phyloP scores from a whole-genome alignment of 2,329 filamentous ascomycete species.

The Aspergillus fructus region DNA sequence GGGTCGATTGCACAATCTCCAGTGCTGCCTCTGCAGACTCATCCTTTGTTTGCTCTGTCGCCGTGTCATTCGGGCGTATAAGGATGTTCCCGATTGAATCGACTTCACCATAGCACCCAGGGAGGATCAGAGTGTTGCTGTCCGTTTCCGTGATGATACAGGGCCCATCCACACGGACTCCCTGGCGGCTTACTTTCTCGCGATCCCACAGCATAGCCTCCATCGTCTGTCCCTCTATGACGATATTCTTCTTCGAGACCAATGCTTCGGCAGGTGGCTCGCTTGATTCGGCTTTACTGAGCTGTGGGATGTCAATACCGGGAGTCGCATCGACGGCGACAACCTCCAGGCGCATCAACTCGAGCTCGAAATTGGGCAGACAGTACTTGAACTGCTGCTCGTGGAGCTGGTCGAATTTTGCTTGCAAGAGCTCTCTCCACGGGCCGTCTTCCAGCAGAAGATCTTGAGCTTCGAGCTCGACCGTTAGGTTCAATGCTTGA shows the following conservation, averaged over 20 bases:
- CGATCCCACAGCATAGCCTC: slow-evolving; percentile 49
- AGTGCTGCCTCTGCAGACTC: slow-evolving; percentile 40
- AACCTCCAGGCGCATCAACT: slow-evolving; percentile 49
- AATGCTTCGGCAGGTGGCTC: slow-evolving; percentile 38
- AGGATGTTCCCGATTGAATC: slow-evolving; percentile 52
- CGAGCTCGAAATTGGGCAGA: slow-evolving; percentile 45
- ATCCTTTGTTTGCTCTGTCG: slow-evolving; percentile 14
- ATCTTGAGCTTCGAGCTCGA: slow-evolving; percentile 37
- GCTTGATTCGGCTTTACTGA: slow-evolving; percentile 27
- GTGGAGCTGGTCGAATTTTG: slow-evolving; percentile 44
- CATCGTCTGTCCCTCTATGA: slow-evolving; percentile 41
- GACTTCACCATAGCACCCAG: slow-evolving; percentile 48
- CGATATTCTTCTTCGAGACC: slow-evolving; percentile 40
- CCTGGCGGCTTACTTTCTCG: slow-evolving; percentile 38
- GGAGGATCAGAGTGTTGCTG: slow-evolving; percentile 52
- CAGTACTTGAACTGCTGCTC: slow-evolving; percentile 49
- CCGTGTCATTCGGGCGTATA: slow-evolving; percentile 40
- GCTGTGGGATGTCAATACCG: slow-evolving; percentile 38
- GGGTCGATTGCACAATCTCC: slow-evolving; percentile 36
- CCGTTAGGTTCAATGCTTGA: slow-evolving; percentile 42
- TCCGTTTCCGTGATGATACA: slow-evolving; percentile 54
- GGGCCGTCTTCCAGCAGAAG: slow-evolving; percentile 27
- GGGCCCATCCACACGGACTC: slow-evolving; percentile 44
- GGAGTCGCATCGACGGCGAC: slow-evolving; percentile 46
- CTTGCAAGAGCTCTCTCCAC: slow-evolving; percentile 35